Conservation (phyloP, 1,284 basidiomycete genomes). For the Ganoderma sinense region DNA sequence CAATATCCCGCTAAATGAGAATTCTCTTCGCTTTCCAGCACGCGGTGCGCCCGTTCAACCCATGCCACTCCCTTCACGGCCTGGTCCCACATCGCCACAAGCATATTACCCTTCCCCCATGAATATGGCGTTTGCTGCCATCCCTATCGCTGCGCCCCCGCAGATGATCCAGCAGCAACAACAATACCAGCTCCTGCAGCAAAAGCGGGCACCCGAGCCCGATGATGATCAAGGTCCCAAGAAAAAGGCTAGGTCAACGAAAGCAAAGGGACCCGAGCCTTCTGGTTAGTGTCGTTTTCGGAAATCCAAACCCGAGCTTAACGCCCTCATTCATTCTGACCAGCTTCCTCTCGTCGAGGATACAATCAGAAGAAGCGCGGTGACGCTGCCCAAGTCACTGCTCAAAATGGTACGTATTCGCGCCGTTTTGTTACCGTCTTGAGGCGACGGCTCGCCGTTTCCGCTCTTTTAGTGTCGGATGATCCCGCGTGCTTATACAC, state of each 20-base stretch:
- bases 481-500: constrained; percentile 50
- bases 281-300: constrained; percentile 39
- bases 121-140: constrained; percentile 30
- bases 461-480: constrained; percentile 49
- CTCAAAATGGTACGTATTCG: constrained; percentile 51
- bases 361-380: constrained; percentile 73
- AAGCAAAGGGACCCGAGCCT: constrained; percentile 43
- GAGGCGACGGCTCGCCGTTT: constrained; percentile 27
- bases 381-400: constrained; percentile 62
- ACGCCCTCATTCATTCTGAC: constrained; percentile 8
- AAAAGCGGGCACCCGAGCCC: constrained; percentile 47
- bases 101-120: constrained; percentile 31
- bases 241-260: constrained; percentile 49
- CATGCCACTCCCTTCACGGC: constrained; percentile 35
- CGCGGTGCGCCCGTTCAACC: constrained; percentile 47
- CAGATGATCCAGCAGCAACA: constrained; percentile 35
- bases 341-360: constrained; percentile 64
- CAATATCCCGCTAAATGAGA: constrained; percentile 59
- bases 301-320: constrained; percentile 14
- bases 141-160: constrained; percentile 34
- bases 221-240: constrained; percentile 48
- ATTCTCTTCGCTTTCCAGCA: constrained; percentile 62
- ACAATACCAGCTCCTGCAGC: constrained; percentile 46
- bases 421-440: constrained; percentile 14
- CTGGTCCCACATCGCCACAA: constrained; percentile 31